Base-by-base conservation (phyloP, 129 eudicot genomes). In the Dittrichia graveolens region DNA sequence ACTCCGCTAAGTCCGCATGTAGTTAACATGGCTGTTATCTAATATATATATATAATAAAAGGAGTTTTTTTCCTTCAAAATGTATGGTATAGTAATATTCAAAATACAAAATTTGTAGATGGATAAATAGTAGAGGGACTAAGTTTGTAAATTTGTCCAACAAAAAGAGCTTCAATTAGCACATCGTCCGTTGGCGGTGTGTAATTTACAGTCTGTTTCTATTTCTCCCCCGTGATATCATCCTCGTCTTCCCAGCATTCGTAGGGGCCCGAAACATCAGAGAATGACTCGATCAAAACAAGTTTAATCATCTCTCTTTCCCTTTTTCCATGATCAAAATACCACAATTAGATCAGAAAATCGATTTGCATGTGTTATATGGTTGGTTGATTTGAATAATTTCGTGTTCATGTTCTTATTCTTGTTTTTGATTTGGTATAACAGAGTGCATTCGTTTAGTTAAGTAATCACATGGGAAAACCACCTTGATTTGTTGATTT, bases 231-330 rank as follows among this genome's bases (percentile, higher is more conserved):
- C 74, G 54, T 74, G 79, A 74, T 65, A 63, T 74, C 72, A 63
- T 62, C 80, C 46, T 66, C 34, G 31, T 24, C 31, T 55, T 66
- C 74, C 80, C 80, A 67, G 74, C 67, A 55, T 76, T 76, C 61
- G n/a, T 55, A 44, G 67, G 74, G 57, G 5, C 79, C 80, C 80
- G 40, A 76, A 75, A 55, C 74, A 65, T 75, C 43, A 54, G 48
- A 40, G 9, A 31, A 57, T 56, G 67, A 66, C 60, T 45, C 40
- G 8, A 66, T 75, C 80, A 75, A 75, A 59, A 3, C 42, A 64
- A 14, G 6, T 40, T 74, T 62, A 74, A 50, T 74, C 79, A 31
- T 14, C 73, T 48, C 58, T 31, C 44, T 47, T 45, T 15, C 42
- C 19, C 63, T 50, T 40, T 8, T n/a, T 38, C 69, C 59, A 4